Evolutionary conservation across 2,329 filamentous ascomycete species (phyloP).

Genomic region (Cladosporium cucumerinum): DNA sequence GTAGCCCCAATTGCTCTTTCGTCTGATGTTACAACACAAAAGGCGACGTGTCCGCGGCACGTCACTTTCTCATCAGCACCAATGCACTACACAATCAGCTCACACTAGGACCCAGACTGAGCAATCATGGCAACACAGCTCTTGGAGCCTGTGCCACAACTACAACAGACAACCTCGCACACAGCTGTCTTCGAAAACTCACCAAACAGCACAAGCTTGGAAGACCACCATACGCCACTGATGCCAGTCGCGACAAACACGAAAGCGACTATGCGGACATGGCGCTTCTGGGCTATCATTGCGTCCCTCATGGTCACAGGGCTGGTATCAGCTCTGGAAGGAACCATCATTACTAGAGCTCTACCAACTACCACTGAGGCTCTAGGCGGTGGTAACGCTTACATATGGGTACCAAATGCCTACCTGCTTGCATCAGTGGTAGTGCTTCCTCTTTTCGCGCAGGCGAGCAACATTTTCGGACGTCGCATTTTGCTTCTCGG

Average conservation of each 20-base stretch:
- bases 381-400: constrained; percentile 33
- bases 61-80: neutral
- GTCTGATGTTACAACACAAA: neutral
- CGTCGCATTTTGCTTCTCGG: constrained; percentile 35
- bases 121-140: neutral
- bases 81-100: neutral
- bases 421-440: constrained; percentile 31
- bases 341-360: constrained; percentile 41
- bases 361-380: constrained; percentile 39
- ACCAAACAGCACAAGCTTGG: neutral
- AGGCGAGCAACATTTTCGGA: constrained; percentile 19
- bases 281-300: constrained; percentile 33
- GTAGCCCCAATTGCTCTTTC: neutral
- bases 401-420: constrained; percentile 37
- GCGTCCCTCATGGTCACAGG: constrained; percentile 26
- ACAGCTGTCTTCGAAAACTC: neutral
- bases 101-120: neutral
- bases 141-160: neutral
- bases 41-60: neutral
- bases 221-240: neutral
- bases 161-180: neutral
- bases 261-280: neutral
- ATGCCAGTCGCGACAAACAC: neutral
- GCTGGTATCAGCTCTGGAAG: constrained; percentile 38
- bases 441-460: constrained; percentile 15